Conservation (phyloP, 495 filamentous ascomycete genomes). For the Apiosordaria backusii region DNA sequence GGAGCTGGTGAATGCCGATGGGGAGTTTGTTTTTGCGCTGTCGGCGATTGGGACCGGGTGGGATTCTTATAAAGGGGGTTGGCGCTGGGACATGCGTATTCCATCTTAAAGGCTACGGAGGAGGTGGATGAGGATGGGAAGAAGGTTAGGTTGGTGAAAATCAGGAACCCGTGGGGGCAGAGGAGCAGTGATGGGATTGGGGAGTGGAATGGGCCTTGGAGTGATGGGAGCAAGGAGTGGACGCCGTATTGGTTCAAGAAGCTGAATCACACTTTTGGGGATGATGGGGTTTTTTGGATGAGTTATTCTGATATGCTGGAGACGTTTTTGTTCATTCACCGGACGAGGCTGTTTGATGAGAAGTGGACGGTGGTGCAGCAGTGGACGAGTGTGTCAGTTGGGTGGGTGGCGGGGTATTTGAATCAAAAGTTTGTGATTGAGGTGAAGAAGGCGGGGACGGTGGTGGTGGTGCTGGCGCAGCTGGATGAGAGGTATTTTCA, state of each 20-base stretch:
- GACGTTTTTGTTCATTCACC: conserved; percentile 78
- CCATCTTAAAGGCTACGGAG: conserved; percentile 77
- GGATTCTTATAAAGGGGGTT: conserved; percentile 53
- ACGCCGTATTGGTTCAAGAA: conserved; percentile 81
- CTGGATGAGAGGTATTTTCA: conserved; percentile 82
- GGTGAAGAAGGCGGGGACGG: conserved; percentile 60
- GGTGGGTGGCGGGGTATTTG: conserved; percentile 83
- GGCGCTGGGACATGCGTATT: conserved; percentile 84
- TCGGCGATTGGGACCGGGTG: conserved; percentile 61
- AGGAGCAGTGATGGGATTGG: conserved; percentile 26
- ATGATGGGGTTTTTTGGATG: conserved; percentile 75
- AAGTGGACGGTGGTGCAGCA: conserved; percentile 81
- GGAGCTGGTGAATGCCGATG: conserved; percentile 78
- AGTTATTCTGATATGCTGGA: conserved; percentile 75
- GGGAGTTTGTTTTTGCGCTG: conserved; percentile 77
- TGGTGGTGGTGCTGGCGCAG: conserved; percentile 78
- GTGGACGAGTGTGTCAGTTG: conserved; percentile 83
- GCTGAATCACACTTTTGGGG: conserved; percentile 78
- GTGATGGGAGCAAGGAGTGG: conserved; percentile 91
- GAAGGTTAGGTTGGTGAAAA: conserved; percentile 56
- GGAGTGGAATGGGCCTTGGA: conserved; percentile 83
- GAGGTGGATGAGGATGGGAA: conserved; percentile 55
- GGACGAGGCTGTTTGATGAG: conserved; percentile 79
- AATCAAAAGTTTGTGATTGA: conserved; percentile 75
- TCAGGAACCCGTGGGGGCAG: conserved; percentile 88